Evolutionary conservation across 2,329 filamentous ascomycete genomes (phyloP), one percentile per base, ranked within the genome.

Genomic region (Talaromyces verruculosus): DNA sequence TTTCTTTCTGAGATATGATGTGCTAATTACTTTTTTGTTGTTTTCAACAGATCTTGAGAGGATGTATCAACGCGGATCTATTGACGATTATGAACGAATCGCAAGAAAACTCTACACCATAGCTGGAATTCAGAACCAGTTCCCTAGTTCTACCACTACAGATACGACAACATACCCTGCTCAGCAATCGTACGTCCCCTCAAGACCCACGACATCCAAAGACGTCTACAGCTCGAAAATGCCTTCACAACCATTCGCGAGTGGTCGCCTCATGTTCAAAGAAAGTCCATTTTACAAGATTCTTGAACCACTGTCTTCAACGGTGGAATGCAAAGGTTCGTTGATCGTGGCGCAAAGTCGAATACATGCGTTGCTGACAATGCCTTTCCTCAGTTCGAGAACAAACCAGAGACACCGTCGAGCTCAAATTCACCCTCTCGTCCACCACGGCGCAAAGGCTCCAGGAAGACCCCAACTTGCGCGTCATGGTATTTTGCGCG

Each of bases 231-330:
- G 69, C n/a, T 67, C 72, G 58, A 72, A 75, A 59, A 75, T 78
- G 70, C 68, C 77, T 11, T 69, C 74, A 47, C 73, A 73, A 43
- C 68, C 72, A 22, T 70, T 73, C 45, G 67, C 73, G 37, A 69
- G 69, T 58, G 74, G 77, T 64, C 78, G 76, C 57, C 76, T 86
- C 58, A 79, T 78, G 59, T 91, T 91, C 80, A 94, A 91, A 73
- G 77, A 87, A 3, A 97, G 92, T 72, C 94, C 95, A 0, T 99
- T 97, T 77, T 97, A 94, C 74, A 86, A 86, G 11, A 83, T 94
- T 37, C 76, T 88, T 55, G 82, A 87, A 64, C 84, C 87, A 33
- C 78, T 97, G 5, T 87, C 91, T 5, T 80, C 84, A 7, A 81
- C 89, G 19, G 84, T 87, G 49, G 85, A 87, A 64, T 91, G 93